Evolutionary conservation across 2,329 filamentous ascomycete genomes (phyloP).

Genomic region (Penicillium sclerotiorum): DNA sequence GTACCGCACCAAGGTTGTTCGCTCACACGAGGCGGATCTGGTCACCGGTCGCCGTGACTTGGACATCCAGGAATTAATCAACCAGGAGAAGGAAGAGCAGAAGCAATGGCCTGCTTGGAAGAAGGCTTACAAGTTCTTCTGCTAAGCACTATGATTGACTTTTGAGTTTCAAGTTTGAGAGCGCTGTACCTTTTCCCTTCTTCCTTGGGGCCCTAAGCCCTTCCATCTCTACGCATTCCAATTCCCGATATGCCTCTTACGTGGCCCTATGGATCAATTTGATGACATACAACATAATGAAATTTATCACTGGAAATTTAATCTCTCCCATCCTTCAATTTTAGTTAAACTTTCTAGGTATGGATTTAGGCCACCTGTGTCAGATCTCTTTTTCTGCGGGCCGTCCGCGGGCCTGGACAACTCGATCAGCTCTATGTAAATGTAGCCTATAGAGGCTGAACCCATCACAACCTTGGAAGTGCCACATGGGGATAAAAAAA

Average conservation of each 20-base stretch:
- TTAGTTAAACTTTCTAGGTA: not conserved
- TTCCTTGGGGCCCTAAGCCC: not conserved
- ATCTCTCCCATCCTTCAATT: not conserved
- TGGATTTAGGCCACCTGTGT: no score
- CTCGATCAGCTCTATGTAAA: not conserved
- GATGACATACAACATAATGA: not conserved
- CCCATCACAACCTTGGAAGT: not conserved
- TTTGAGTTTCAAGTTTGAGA: not conserved
- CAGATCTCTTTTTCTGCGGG: not conserved
- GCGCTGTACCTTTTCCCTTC: not conserved
- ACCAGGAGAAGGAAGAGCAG: slow-evolving; percentile 77
- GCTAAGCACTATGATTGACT: slow-evolving; percentile 47
- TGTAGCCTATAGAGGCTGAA: not conserved
- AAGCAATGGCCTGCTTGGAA: slow-evolving; percentile 76
- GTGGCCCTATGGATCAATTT: not conserved
- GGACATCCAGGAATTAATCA: slow-evolving; percentile 75
- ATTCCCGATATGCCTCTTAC: not conserved
- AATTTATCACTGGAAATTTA: not conserved
- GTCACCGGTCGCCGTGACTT: slow-evolving; percentile 83
- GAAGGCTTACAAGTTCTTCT: slow-evolving; percentile 71
- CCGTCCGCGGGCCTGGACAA: not conserved
- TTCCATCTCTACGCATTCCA: not conserved
- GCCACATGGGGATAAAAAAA: no score
- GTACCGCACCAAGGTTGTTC: slow-evolving; percentile 69
- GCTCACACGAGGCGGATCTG: slow-evolving; percentile 77